These are phyloP conservation scores for Hibiscus tridactylites DNA, from an alignment of 345 rosid species.

Conservation along the genomic window DNA sequence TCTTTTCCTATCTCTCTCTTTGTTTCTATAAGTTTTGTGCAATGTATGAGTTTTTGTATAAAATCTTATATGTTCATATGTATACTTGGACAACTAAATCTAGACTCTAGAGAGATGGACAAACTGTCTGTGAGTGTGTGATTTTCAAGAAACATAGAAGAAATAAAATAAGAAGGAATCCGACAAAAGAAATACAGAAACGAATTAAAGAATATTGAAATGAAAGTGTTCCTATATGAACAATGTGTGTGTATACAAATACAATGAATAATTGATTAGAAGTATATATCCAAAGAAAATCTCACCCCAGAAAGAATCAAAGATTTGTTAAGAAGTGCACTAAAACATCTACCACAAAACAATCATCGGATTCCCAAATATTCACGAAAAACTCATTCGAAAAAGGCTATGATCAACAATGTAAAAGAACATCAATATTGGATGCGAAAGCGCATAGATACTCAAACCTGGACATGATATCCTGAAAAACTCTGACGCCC, in stretches of 20 bases:
- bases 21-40: constrained; percentile 12
- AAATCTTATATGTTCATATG: constrained; percentile 7
- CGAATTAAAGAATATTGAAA: constrained; percentile 15
- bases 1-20: constrained; percentile 32
- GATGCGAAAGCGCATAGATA: constrained; percentile 34
- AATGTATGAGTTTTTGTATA: constrained; percentile 17
- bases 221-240: constrained; percentile 35
- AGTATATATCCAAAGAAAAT: background rate
- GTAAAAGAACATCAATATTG: constrained; percentile 24
- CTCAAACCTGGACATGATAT: constrained; percentile 27
- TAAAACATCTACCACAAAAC: constrained; percentile 46
- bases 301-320: constrained; percentile 70
- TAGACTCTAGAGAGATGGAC: constrained; percentile 24
- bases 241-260: background rate
- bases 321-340: constrained; percentile 36
- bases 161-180: constrained; percentile 47
- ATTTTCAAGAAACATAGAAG: constrained; percentile 9
- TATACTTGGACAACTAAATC: constrained; percentile 23
- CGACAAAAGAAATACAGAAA: constrained; percentile 34
- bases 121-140: constrained; percentile 33
- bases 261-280: too few species aligned
- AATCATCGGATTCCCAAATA: constrained; percentile 91
- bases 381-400: constrained; percentile 40
- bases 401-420: constrained; percentile 25
- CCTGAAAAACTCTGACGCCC: constrained; percentile 29